Conservation (phyloP, 805 yeast genomes). For the Saitoella complicata region DNA sequence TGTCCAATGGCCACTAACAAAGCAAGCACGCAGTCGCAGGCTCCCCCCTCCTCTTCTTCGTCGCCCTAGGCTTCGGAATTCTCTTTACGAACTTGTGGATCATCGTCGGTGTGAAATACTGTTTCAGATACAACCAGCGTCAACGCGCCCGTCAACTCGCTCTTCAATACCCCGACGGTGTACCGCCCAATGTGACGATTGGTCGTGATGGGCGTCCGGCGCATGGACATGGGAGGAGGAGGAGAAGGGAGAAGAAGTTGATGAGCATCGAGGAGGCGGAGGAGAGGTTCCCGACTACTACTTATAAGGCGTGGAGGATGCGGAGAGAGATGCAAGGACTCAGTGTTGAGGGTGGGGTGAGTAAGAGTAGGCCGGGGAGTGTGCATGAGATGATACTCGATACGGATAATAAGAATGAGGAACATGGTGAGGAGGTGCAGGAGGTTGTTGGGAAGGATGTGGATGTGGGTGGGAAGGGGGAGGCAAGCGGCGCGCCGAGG, state of each 20-base stretch:
- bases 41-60: slow-evolving; percentile 21
- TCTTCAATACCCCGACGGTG: neutral
- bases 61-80: slow-evolving; percentile 23
- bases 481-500: slow-evolving; percentile 2
- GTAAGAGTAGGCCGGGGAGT: neutral
- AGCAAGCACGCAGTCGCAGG: no score
- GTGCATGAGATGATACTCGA: slow-evolving; percentile 2
- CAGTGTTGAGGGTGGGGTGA: slow-evolving; percentile 10
- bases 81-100: slow-evolving; percentile 23
- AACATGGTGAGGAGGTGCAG: no score
- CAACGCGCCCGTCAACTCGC: slow-evolving; percentile 5
- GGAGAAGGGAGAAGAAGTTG: slow-evolving; percentile 15
- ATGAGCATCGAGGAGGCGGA: slow-evolving; percentile 18
- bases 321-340: slow-evolving; percentile 12
- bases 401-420: neutral
- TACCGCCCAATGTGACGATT: slow-evolving; percentile 4
- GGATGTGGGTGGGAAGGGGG: neutral
- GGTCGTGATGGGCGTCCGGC: neutral
- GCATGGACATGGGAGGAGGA: slow-evolving; percentile 10
- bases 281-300: slow-evolving; percentile 18
- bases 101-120: slow-evolving; percentile 20
- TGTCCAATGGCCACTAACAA: no score
- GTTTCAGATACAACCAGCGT: slow-evolving; percentile 17
- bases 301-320: slow-evolving; percentile 18
- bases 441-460: neutral